Conservation (phyloP, 306 rosid species). For the Aeschynomene evenia region DNA sequence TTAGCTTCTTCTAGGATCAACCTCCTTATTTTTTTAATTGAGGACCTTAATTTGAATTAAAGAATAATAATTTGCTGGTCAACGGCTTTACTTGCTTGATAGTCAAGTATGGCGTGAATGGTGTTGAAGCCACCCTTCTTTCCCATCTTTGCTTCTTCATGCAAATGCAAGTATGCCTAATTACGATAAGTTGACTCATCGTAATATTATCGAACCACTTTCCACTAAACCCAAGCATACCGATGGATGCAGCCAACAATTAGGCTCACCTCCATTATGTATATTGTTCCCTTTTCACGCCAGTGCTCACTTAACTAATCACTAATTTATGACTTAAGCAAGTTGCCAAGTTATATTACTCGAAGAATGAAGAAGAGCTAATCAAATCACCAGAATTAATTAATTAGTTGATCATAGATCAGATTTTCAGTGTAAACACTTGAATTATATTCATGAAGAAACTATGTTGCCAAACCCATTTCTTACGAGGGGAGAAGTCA, state of each 20-base stretch:
- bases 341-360: too few relatives aligned
- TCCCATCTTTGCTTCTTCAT: too few relatives aligned
- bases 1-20: background rate
- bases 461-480: constrained; percentile 1
- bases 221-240: constrained; percentile 27
- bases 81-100: constrained; percentile 47
- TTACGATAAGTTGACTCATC: constrained; percentile 56
- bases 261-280: constrained; percentile 53
- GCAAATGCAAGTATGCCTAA: constrained; percentile 53
- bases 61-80: constrained; percentile 23
- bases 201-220: constrained; percentile 33
- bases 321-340: background rate
- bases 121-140: constrained; percentile 5
- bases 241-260: constrained; percentile 32
- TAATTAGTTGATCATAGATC: background rate
- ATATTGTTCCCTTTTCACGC: constrained; percentile 21
- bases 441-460: background rate
- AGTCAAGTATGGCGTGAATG: constrained; percentile 56
- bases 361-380: background rate
- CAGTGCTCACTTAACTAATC: background rate
- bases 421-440: background rate
- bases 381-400: background rate
- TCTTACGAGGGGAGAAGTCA: constrained; percentile 45
- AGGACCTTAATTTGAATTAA: constrained; percentile 1
- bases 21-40: background rate